These are phyloP conservation scores for Gymnopus androsaceus DNA, from an alignment of 1,284 basidiomycete species.

Conservation along the genomic window DNA sequence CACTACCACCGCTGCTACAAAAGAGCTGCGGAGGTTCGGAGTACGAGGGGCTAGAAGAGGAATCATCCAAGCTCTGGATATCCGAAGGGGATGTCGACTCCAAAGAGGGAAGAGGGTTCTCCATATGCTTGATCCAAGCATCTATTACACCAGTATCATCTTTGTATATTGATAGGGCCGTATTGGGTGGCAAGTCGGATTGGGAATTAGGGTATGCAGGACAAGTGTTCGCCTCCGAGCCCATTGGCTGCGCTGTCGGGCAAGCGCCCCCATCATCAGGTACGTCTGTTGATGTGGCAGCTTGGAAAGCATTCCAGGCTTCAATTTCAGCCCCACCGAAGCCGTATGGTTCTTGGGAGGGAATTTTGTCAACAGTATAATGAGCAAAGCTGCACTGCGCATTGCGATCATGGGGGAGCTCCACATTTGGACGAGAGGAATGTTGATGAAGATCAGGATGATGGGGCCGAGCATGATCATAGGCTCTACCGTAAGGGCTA, in stretches of 20 bases:
- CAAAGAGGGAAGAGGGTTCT: background rate
- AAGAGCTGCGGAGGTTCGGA: background rate
- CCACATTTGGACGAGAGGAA: conserved; percentile 17
- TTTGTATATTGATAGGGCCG: conserved; percentile 37
- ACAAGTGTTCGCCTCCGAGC: too few relatives aligned
- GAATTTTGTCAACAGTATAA: background rate
- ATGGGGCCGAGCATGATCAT: conserved; percentile 41
- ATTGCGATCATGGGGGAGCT: background rate
- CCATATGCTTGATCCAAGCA: conserved; percentile 8
- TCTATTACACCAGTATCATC: conserved; percentile 2
- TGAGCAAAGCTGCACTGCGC: background rate
- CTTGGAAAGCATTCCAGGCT: conserved; percentile 10
- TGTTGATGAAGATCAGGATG: conserved; percentile 21
- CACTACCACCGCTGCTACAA: background rate
- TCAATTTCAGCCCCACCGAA: conserved; percentile 9
- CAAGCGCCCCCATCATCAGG: conserved; percentile 53
- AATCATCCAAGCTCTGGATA: background rate
- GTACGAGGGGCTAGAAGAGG: background rate
- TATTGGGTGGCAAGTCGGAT: conserved; percentile 28
- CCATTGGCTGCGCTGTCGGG: too few relatives aligned
- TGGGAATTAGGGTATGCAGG: conserved; percentile 48
- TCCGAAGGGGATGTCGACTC: background rate
- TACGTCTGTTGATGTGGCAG: conserved; percentile 9
- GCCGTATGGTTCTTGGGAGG: background rate
- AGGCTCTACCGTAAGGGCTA: conserved; percentile 66